Evolutionary conservation across 2,329 filamentous ascomycete genomes (phyloP).

Genomic region (Fusarium keratoplasticum): DNA sequence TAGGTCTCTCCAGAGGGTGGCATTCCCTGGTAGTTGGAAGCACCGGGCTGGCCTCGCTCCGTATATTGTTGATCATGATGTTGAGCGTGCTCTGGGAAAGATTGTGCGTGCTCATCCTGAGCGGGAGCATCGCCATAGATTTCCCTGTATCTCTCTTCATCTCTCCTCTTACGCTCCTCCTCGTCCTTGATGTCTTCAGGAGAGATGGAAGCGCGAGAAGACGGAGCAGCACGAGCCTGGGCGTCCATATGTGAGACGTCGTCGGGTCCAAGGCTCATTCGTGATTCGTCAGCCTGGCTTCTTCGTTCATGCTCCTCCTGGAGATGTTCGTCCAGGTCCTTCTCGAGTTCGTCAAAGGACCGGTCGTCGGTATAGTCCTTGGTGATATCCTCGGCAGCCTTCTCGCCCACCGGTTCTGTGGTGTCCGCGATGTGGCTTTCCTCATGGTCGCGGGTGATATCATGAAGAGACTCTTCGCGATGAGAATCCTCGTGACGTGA

Average conservation of each 20-base stretch:
- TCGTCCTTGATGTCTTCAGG: slow-evolving; percentile 14
- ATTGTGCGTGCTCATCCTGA: slow-evolving; percentile 8
- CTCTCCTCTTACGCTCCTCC: slow-evolving; percentile 53
- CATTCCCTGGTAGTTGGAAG: slow-evolving; percentile 19
- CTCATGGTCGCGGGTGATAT: not conserved
- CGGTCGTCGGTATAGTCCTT: slow-evolving; percentile 6
- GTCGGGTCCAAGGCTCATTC: slow-evolving; percentile 11
- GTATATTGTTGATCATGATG: slow-evolving; percentile 24
- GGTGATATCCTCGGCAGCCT: not conserved
- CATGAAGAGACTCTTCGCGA: slow-evolving; percentile 16
- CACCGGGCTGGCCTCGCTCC: slow-evolving; percentile 49
- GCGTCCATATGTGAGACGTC: slow-evolving; percentile 33
- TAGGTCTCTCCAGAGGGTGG: slow-evolving; percentile 38
- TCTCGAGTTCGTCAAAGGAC: slow-evolving; percentile 36
- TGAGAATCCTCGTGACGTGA: slow-evolving; percentile 13
- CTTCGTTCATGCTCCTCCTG: slow-evolving; percentile 35
- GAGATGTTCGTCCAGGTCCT: slow-evolving; percentile 36
- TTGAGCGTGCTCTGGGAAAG: slow-evolving; percentile 11
- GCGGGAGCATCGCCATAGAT: slow-evolving; percentile 54
- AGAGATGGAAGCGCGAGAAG: slow-evolving; percentile 25
- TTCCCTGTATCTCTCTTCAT: slow-evolving; percentile 65
- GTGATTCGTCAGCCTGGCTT: slow-evolving; percentile 29
- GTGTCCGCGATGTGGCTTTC: slow-evolving; percentile 3
- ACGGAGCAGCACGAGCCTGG: slow-evolving; percentile 2
- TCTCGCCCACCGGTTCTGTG: slow-evolving; percentile 8